These are phyloP conservation scores for Lipomyces lipofer DNA, from an alignment of 805 yeast genomes.

Conservation along the genomic window DNA sequence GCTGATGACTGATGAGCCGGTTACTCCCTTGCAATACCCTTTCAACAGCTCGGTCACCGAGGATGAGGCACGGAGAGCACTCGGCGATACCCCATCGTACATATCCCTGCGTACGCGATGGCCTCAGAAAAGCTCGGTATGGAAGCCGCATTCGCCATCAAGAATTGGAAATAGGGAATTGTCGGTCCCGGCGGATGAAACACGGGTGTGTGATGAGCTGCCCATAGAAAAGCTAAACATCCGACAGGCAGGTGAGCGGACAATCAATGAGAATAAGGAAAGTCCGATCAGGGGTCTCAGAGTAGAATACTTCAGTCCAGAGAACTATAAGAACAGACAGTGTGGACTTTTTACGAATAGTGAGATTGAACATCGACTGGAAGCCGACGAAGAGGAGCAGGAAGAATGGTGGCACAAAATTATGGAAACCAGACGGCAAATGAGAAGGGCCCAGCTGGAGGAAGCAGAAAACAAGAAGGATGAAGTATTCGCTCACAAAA, in stretches of 20 bases:
- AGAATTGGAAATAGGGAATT: constrained; percentile 2
- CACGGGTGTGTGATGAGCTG: background rate
- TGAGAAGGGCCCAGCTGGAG: too few relatives aligned
- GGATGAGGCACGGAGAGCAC: constrained; percentile 1
- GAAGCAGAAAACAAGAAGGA: too few relatives aligned
- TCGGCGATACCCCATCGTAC: constrained; percentile 5
- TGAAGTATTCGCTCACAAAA: too few relatives aligned
- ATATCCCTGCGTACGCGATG: background rate
- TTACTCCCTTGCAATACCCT: background rate
- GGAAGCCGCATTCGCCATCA: constrained; percentile 5
- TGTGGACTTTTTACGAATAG: background rate
- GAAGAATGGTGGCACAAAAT: too few relatives aligned
- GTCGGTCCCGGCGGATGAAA: background rate
- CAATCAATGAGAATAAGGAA: background rate
- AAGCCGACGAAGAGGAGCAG: too few relatives aligned
- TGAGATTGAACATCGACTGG: background rate
- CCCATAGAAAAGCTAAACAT: constrained; percentile 8
- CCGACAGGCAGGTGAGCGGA: background rate
- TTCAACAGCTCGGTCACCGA: constrained; percentile 7
- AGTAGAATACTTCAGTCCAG: constrained; percentile 2
- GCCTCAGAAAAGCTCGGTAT: background rate
- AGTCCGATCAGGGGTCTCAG: constrained; percentile 6
- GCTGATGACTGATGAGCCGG: background rate
- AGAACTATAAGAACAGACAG: background rate
- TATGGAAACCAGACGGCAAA: too few relatives aligned